A percentile compares a stretch with the other conserved stretches of the same genome.
phyloP scores from a whole-genome alignment of 768 basidiomycete genomes.

The Boletus fagicola region DNA sequence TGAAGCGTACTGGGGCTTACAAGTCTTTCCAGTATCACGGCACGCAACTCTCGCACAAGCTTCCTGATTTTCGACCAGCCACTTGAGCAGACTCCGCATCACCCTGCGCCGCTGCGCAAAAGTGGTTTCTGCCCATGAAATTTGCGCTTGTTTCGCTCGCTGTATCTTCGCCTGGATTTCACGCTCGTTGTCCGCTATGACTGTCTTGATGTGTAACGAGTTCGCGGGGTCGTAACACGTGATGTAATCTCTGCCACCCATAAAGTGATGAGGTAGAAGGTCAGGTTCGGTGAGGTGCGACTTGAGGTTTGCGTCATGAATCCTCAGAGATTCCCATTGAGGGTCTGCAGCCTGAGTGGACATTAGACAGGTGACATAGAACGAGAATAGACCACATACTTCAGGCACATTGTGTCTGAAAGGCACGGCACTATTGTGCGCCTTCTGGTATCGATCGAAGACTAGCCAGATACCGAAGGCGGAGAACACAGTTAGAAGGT shows the following conservation, averaged over 20 bases:
- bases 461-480: slow-evolving; percentile 80
- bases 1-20: slow-evolving; percentile 43
- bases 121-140: slow-evolving; percentile 67
- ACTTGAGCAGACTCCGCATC: slow-evolving; percentile 82
- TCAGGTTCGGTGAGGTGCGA: slow-evolving; percentile 60
- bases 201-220: slow-evolving; percentile 73
- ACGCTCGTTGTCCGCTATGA: slow-evolving; percentile 67
- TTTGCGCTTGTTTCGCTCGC: slow-evolving; percentile 63
- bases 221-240: slow-evolving; percentile 94
- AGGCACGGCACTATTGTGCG: slow-evolving; percentile 68
- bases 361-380: slow-evolving; percentile 15
- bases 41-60: slow-evolving; percentile 83
- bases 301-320: slow-evolving; percentile 57
- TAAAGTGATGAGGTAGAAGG: slow-evolving; percentile 48
- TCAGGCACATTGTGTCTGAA: slow-evolving; percentile 60
- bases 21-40: slow-evolving; percentile 93
- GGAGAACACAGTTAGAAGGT: slow-evolving; percentile 67
- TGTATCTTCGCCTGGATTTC: slow-evolving; percentile 76
- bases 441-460: slow-evolving; percentile 68
- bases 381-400: slow-evolving; percentile 40
- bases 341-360: slow-evolving; percentile 53
- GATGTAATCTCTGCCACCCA: slow-evolving; percentile 62
- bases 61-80: slow-evolving; percentile 91
- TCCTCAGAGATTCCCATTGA: slow-evolving; percentile 51
- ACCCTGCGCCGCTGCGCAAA: slow-evolving; percentile 82